Evolutionary conservation across 176 grass and related monocot genomes (phyloP).

Genomic region (Zea mays): Zm-B73-REFERENCE-NAM-5.0 NC_050105.1:74486001-74486500

Average conservation of each 20-base stretch:
- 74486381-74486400: too few relatives aligned
- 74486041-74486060: not conserved
- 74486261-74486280: slow-evolving; percentile 20
- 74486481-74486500: too few relatives aligned
- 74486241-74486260: slow-evolving; percentile 46
- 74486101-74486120: slow-evolving; percentile 21
- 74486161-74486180: not conserved
- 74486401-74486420: too few relatives aligned
- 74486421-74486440: too few relatives aligned
- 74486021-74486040: not conserved
- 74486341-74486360: too few relatives aligned
- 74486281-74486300: not conserved
- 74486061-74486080: not conserved
- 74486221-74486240: not conserved
- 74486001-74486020: not conserved
- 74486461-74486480: too few relatives aligned
- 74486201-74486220: not conserved
- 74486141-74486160: not conserved
- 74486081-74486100: not conserved
- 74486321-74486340: not conserved
- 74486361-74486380: too few relatives aligned
- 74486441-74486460: too few relatives aligned
- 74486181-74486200: not conserved
- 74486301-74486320: slow-evolving; percentile 23
- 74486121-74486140: not conserved